Conservation (phyloP, 1,139 yeast genomes). For the Hyphopichia burtonii region DNA sequence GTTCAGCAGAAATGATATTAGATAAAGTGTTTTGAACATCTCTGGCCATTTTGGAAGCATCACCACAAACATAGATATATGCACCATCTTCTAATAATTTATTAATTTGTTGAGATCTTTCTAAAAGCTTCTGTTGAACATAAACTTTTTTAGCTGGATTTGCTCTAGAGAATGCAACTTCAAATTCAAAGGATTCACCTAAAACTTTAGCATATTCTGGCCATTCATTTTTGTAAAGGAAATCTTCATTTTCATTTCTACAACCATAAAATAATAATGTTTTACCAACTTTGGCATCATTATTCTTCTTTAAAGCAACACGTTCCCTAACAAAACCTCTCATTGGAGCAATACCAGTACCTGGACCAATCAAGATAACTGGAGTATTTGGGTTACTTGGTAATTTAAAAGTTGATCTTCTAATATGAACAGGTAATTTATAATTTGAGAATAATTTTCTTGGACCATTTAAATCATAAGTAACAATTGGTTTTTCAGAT, state of each 20-base stretch:
- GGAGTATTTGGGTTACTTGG: conserved; percentile 88
- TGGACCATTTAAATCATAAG: conserved; percentile 81
- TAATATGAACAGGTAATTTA: conserved; percentile 86
- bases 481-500: conserved; percentile 44
- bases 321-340: conserved; percentile 91
- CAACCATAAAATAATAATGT: conserved; percentile 83
- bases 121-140: conserved; percentile 78
- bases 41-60: conserved; percentile 94
- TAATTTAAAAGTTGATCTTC: conserved; percentile 91
- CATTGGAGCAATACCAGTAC: conserved; percentile 98
- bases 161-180: conserved; percentile 87
- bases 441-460: conserved; percentile 54
- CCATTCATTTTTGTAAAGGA: conserved; percentile 87
- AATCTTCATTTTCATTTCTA: conserved; percentile 73
- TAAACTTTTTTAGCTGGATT: conserved; percentile 64
- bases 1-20: conserved; percentile 59
- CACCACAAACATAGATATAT: conserved; percentile 93
- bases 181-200: conserved; percentile 66
- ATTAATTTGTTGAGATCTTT: conserved; percentile 55
- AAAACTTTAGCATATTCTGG: conserved; percentile 60
- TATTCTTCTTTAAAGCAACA: conserved; percentile 42
- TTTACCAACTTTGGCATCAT: conserved; percentile 63
- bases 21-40: conserved; percentile 81
- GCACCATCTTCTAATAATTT: conserved; percentile 71
- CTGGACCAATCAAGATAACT: conserved; percentile 92